These are phyloP conservation scores for Reutealis trisperma DNA, from an alignment of 345 rosid genomes.

Conservation along the genomic window DNA sequence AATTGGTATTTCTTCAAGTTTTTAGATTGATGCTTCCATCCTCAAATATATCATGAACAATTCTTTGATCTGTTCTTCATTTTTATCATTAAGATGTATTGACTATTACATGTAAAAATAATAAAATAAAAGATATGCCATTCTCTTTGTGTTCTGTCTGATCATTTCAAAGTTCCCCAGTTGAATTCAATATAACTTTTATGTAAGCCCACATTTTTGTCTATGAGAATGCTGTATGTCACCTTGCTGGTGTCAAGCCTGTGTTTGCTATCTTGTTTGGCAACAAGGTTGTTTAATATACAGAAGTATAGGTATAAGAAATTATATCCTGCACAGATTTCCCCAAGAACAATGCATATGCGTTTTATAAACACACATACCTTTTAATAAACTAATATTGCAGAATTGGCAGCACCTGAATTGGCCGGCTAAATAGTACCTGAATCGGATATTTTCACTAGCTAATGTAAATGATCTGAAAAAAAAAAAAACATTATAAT, in stretches of 20 bases:
- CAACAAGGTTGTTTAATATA: background rate
- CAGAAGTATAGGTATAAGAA: background rate
- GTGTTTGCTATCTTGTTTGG: conserved; percentile 4
- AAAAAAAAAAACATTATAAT: no score
- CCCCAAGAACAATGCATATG: background rate
- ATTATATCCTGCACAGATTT: conserved; percentile 3
- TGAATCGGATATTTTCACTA: no score
- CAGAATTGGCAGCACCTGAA: background rate
- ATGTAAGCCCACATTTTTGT: background rate
- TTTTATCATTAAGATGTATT: background rate
- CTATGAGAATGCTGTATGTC: background rate
- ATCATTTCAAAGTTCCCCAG: background rate
- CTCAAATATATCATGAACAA: background rate
- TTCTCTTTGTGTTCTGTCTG: background rate
- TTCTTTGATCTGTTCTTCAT: background rate
- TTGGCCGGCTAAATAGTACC: conserved; percentile 13
- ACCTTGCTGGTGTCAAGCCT: conserved; percentile 10
- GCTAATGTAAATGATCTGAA: no score
- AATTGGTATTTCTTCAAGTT: background rate
- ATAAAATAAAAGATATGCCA: background rate
- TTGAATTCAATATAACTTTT: background rate
- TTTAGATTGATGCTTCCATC: background rate
- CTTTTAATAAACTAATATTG: background rate
- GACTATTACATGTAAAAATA: background rate
- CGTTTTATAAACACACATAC: background rate